Conservation (phyloP, 2,329 filamentous ascomycete genomes). For the Aspergillus tubingensis region DNA sequence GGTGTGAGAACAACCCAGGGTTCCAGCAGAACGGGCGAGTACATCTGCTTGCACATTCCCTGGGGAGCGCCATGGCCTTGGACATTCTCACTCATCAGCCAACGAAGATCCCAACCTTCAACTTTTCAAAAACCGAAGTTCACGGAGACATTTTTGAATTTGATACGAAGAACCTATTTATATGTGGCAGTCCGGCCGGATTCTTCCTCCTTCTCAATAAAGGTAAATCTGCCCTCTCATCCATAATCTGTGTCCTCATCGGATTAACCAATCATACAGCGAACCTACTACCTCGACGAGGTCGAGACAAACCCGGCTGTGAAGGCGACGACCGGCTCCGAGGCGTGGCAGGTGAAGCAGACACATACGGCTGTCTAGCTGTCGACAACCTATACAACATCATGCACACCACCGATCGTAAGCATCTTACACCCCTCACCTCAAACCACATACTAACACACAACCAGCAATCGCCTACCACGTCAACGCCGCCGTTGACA, state of each 20-base stretch:
- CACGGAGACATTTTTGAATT: conserved; percentile 76
- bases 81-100: conserved; percentile 91
- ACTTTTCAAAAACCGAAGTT: conserved; percentile 39
- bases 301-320: conserved; percentile 72
- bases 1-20: conserved; percentile 89
- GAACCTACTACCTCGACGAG: conserved; percentile 72
- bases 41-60: conserved; percentile 88
- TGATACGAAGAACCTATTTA: conserved; percentile 84
- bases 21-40: conserved; percentile 81
- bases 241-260: conserved; percentile 35
- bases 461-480: conserved; percentile 75
- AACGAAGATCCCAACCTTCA: conserved; percentile 61
- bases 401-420: conserved; percentile 68
- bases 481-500: conserved; percentile 86
- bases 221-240: conserved; percentile 25
- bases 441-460: conserved; percentile 50
- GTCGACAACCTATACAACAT: conserved; percentile 98
- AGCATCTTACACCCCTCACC: conserved; percentile 11
- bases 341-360: conserved; percentile 73
- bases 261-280: conserved; percentile 39
- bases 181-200: conserved; percentile 84
- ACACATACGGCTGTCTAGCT: conserved; percentile 83
- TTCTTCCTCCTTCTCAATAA: conserved; percentile 90
- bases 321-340: conserved; percentile 63
- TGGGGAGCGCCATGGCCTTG: conserved; percentile 91